Base-by-base conservation (phyloP, 164 flowering plant species). In the Warburgia ugandensis region DNA sequence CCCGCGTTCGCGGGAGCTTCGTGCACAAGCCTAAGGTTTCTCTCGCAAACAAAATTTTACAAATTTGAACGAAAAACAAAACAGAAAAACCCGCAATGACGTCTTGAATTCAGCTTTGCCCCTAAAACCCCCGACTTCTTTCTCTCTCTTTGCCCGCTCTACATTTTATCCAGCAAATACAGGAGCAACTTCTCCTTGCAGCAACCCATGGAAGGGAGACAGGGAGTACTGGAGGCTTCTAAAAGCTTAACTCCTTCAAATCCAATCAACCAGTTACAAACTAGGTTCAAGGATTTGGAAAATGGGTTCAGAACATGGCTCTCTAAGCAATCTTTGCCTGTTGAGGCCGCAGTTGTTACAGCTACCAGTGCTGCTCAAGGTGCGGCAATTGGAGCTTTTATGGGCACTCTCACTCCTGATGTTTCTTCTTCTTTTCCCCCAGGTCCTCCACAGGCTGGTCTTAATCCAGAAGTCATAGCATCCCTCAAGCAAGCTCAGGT, bases 401-500 rank as follows among this genome's bases (percentile, higher is more conserved):
- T 92, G 95, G 99, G 97, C 2, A 79, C 84, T 25, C 73, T 92
- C 30, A 75, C 86, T 39, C 45, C 57, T 13, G 94, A 84, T 36
- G 29, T 58, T 13, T 50, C 84, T 10, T 63, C 89, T 17, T 12
- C 77, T 1, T 8, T 81, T 26, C 69, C 78, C 4, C 42, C 72
- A 38, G 77, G 90, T 58, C 81, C 90, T 0, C 79, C 86, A 27
- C 62, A 62, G 22, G 65, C 77, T 6, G 42, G 54, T 35, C 75
- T 86, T 39, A 69, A 74, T 52, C 79, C 95, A 25, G 72, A 86
- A 30, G 89, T 89, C 53, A 71, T 86, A 89, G 80, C 89, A 33
- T 81, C 94, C 31, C 54, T 92, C 54, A 62, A 85, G 62, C 96
- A 86, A 73, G 91, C 95, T 27, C 97, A 88, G 92, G 97, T 88